Percentiles rank a stretch among this genome's conserved stretches.
Evolutionary conservation across 176 grass and related monocot species (phyloP).

Genomic region (Oryza longistaminata): DNA sequence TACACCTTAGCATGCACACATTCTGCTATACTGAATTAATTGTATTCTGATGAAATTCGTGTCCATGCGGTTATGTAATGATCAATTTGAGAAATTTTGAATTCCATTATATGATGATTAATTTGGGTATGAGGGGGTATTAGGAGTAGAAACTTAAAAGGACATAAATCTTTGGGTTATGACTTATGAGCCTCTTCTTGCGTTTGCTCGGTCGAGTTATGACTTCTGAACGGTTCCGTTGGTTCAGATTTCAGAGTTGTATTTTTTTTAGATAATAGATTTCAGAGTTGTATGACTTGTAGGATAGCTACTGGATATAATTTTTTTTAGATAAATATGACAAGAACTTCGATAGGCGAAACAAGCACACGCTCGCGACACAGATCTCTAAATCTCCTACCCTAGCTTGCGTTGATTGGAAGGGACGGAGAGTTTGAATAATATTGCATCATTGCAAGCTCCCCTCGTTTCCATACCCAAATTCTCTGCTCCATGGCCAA

Average conservation of each 20-base stretch:
- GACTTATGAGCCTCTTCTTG: too few species aligned
- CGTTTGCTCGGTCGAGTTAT: background rate
- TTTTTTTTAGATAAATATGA: background rate
- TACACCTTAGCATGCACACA: too few species aligned
- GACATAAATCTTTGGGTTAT: background rate
- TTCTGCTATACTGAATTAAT: too few species aligned
- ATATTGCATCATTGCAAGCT: slow-evolving; percentile 39
- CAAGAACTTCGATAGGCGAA: background rate
- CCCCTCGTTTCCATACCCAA: background rate
- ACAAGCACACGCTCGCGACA: background rate
- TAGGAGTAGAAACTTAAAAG: background rate
- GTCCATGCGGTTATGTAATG: too few species aligned
- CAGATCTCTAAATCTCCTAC: slow-evolving; percentile 24
- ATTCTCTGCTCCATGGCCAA: slow-evolving; percentile 14
- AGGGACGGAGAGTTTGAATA: slow-evolving; percentile 17
- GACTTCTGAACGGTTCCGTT: background rate
- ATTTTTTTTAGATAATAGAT: slow-evolving; percentile 9
- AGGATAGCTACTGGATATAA: background rate
- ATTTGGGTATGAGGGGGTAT: too few species aligned
- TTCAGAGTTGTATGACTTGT: background rate
- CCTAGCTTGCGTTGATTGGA: slow-evolving; percentile 29
- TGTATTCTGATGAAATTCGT: too few species aligned
- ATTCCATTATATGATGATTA: too few species aligned
- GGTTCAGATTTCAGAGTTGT: background rate
- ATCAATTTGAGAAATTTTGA: too few species aligned